Percentiles rank a stretch among this genome's conserved stretches.
These are phyloP conservation scores for Diacronema lutheri DNA, from an alignment of 78 protist genomes.

Conservation along the genomic window DNA sequence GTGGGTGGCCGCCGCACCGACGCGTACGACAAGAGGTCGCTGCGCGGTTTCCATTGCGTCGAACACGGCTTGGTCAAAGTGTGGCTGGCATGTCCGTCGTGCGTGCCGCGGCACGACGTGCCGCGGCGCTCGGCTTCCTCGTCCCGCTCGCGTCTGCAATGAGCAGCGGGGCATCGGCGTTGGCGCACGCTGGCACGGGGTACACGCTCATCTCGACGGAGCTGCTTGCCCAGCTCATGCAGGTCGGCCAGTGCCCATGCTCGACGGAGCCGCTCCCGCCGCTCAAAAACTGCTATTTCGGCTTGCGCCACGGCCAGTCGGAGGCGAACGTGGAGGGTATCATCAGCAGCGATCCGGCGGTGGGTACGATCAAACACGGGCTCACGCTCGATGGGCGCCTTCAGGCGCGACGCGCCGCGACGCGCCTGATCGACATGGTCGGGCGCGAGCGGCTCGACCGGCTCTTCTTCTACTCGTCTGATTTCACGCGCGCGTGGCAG, in stretches of 20 bases:
- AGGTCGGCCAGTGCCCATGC: neutral
- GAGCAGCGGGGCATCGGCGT: too few relatives aligned
- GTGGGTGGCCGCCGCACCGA: too few relatives aligned
- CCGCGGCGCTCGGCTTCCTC: too few relatives aligned
- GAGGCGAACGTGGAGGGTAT: neutral
- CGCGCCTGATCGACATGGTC: neutral
- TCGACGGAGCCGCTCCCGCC: neutral
- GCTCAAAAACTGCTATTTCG: neutral
- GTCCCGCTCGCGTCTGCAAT: too few relatives aligned
- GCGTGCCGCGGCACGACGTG: too few relatives aligned
- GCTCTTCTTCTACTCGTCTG: neutral
- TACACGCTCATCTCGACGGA: neutral
- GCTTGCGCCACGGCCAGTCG: constrained; percentile 8
- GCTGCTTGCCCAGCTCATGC: neutral
- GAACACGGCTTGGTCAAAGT: too few relatives aligned
- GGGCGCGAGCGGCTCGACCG: neutral
- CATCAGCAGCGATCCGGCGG: neutral
- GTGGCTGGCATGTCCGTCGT: too few relatives aligned
- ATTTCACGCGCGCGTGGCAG: neutral
- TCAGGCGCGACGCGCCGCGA: neutral
- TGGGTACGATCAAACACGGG: neutral
- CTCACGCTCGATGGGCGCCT: neutral
- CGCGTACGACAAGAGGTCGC: too few relatives aligned
- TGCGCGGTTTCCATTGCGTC: too few relatives aligned
- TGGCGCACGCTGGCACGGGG: neutral